Conservation (phyloP, 495 filamentous ascomycete species). For the Sphaerosporella brunnea region DNA sequence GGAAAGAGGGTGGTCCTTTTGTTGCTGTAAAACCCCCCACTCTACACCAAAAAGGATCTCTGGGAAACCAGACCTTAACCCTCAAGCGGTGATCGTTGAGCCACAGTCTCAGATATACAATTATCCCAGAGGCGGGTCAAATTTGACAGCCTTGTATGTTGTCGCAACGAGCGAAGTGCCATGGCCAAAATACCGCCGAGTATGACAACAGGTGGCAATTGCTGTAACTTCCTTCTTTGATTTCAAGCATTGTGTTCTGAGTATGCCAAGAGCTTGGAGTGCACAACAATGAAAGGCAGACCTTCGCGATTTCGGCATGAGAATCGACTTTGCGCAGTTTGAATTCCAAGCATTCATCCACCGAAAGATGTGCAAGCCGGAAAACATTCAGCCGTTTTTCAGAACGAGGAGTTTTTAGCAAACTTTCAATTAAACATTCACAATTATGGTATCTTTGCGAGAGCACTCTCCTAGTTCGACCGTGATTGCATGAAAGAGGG, state of each 20-base stretch:
- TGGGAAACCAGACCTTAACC: no score
- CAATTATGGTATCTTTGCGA: background rate
- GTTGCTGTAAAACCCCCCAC: no score
- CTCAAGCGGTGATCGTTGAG: no score
- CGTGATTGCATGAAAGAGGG: background rate
- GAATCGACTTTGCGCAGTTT: background rate
- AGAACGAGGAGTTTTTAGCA: constrained; percentile 4
- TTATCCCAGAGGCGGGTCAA: background rate
- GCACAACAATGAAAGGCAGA: constrained; percentile 2
- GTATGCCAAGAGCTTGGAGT: background rate
- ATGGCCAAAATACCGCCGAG: constrained; percentile 5
- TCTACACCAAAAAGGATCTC: no score
- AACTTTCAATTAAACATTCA: background rate
- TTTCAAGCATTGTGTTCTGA: background rate
- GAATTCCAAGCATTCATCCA: constrained; percentile 1
- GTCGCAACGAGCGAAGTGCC: background rate
- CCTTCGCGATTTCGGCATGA: background rate
- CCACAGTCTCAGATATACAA: no score
- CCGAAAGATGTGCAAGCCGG: constrained; percentile 3
- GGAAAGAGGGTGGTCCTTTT: no score
- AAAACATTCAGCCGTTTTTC: background rate
- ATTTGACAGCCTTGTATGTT: background rate
- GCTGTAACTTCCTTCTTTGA: background rate
- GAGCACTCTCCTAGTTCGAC: background rate
- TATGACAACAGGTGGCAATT: background rate